Evolutionary conservation across 1,284 basidiomycete genomes (phyloP), one percentile per base, ranked within the genome.

Genomic region (Mrakiaceae sp.): DNA sequence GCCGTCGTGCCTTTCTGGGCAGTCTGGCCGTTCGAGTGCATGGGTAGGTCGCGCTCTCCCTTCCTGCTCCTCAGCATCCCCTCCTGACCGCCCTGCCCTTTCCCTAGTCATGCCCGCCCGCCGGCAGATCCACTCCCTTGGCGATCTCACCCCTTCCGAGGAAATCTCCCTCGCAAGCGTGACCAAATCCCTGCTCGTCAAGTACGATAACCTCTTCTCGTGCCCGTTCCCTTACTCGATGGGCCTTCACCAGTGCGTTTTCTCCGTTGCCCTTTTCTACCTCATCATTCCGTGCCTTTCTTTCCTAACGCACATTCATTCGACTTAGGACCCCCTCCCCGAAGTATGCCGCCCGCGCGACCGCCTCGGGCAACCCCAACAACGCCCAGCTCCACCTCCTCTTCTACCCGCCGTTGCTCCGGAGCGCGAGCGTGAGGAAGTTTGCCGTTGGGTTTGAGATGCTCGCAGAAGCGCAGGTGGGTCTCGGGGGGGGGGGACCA

Each of bases 1-100:
- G 90, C 87, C 0, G 73, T 97, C 5, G 91, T 97, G 0, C 94
- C 94, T 0, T 97, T 89, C 84, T 97, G 94, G 94, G 94, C 93
- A 1, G 83, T 85, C 44, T 98, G 94, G 94, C 94, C 94, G 0
- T 97, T 87, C 72, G 94, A 98, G 75, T 80, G 88, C 12, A 78
- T 97, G 67, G 75, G 88, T 88, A 69, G 69, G 81, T 69, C 12
- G 2, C 9, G 70, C 46, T 62, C 70, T 47, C 68, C 65, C 60
- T 47, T 56, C 44, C 16, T 54, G 11, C 46, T 39, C 16, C 69
- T 5, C 14, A 50, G 48, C 42, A 61, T 62, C 40, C 48, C 1
- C 5, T 59, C 49, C 50, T 10, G 27, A 10, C 49, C 55, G 0
- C 10, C 53, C 52, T 53, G 14, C 40, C 27, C 57, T 49, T 43